Percentiles rank a stretch among this genome's conserved stretches.
Conservation (phyloP, 1,284 basidiomycete genomes). For the Paramarasmius palmivorus region DNA sequence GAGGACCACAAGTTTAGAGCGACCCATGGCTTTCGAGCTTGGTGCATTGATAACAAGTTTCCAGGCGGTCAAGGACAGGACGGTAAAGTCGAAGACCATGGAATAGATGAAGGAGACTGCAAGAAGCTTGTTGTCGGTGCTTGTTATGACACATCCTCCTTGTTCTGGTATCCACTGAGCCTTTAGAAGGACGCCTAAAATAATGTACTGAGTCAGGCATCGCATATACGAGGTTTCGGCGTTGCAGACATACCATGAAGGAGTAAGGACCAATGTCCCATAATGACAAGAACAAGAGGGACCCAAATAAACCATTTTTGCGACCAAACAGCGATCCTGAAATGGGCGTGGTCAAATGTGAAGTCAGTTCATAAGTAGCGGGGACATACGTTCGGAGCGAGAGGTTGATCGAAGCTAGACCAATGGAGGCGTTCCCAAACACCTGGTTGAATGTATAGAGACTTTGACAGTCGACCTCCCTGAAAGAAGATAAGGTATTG, state of each 20-base stretch:
- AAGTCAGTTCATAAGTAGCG: no score
- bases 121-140: constrained; percentile 56
- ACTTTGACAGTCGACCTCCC: constrained; percentile 63
- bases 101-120: constrained; percentile 71
- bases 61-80: constrained; percentile 59
- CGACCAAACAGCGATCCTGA: constrained; percentile 71
- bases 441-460: constrained; percentile 73
- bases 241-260: constrained; percentile 55
- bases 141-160: constrained; percentile 52
- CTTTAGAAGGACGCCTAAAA: constrained; percentile 62
- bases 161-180: constrained; percentile 54
- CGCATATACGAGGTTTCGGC: not conserved
- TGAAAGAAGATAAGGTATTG: constrained; percentile 23
- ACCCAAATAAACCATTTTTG: constrained; percentile 58
- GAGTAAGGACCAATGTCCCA: constrained; percentile 76
- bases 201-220: not conserved
- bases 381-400: constrained; percentile 68
- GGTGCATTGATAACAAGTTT: constrained; percentile 46
- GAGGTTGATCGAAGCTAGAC: constrained; percentile 78
- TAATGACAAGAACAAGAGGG: constrained; percentile 57
- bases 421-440: constrained; percentile 70
- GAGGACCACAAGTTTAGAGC: constrained; percentile 59
- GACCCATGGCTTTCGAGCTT: constrained; percentile 26
- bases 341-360: no score
- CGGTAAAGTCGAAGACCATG: constrained; percentile 70